Percentiles rank a stretch among this genome's conserved stretches.
phyloP scores from a whole-genome alignment of 768 basidiomycete genomes.

The Lactarius vividus region DNA sequence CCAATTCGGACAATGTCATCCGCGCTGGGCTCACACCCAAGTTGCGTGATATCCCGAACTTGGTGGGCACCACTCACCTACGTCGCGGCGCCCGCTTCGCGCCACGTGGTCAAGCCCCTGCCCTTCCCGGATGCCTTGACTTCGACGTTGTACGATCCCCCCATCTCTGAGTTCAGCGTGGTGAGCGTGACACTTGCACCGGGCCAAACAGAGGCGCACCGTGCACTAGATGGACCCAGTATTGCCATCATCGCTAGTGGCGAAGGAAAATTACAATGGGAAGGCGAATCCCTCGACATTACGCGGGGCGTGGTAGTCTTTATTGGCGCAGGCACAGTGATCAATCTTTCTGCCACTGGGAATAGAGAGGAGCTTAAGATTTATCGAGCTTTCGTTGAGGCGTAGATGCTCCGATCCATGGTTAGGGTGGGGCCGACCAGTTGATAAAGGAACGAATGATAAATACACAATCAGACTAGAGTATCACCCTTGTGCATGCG shows the following conservation, averaged over 20 bases:
- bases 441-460: not conserved
- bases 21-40: conserved; percentile 98
- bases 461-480: not conserved
- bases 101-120: conserved; percentile 66
- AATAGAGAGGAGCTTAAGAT: conserved; percentile 45
- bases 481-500: not conserved
- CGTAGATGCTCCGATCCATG: conserved; percentile 14
- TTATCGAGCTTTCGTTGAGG: conserved; percentile 71
- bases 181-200: conserved; percentile 53
- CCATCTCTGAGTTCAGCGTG: conserved; percentile 92
- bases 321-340: conserved; percentile 64
- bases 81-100: conserved; percentile 58
- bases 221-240: conserved; percentile 76
- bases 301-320: conserved; percentile 76
- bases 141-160: conserved; percentile 79
- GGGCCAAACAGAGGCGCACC: conserved; percentile 53
- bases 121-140: conserved; percentile 39
- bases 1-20: conserved; percentile 98
- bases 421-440: not conserved
- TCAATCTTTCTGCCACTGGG: conserved; percentile 42
- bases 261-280: conserved; percentile 54
- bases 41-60: conserved; percentile 88
- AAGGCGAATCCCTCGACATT: conserved; percentile 40
- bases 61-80: conserved; percentile 88
- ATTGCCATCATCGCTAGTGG: conserved; percentile 77